Evolutionary conservation across 2,329 filamentous ascomycete species (phyloP).

Genomic region (Colletotrichum nymphaeae): DNA sequence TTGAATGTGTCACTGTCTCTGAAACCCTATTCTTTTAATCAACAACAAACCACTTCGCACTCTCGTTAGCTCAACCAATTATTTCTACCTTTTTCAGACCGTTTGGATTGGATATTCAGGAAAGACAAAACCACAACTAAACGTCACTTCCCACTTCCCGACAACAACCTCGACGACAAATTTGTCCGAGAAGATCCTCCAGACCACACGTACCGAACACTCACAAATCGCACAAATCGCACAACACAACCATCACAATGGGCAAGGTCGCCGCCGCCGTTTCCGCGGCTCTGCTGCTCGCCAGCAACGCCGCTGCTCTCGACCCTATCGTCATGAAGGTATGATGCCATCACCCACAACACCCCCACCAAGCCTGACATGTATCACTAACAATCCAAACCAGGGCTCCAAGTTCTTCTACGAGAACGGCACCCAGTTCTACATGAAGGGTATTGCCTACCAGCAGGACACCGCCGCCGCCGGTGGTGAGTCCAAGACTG

Average conservation of each 20-base stretch:
- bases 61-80: constrained; percentile 35
- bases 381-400: constrained; percentile 34
- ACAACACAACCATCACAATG: constrained; percentile 20
- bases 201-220: not conserved
- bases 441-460: constrained; percentile 94
- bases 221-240: not conserved
- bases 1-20: constrained; percentile 1
- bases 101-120: not conserved
- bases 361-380: not conserved
- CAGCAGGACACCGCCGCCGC: constrained; percentile 80
- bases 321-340: constrained; percentile 79
- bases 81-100: constrained; percentile 6
- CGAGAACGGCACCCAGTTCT: constrained; percentile 76
- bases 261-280: constrained; percentile 37
- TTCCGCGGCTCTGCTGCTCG: constrained; percentile 54
- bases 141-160: not conserved
- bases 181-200: not conserved
- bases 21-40: constrained; percentile 34
- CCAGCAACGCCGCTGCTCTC: constrained; percentile 56
- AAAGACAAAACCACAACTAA: not conserved
- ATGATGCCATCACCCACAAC: constrained; percentile 40
- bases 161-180: not conserved
- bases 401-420: constrained; percentile 91
- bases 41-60: constrained; percentile 30
- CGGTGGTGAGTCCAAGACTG: constrained; percentile 58